Percentiles rank a stretch among this genome's conserved stretches.
phyloP scores from a whole-genome alignment of 2,329 filamentous ascomycete species.

The Graphiopsis chlorocephala region DNA sequence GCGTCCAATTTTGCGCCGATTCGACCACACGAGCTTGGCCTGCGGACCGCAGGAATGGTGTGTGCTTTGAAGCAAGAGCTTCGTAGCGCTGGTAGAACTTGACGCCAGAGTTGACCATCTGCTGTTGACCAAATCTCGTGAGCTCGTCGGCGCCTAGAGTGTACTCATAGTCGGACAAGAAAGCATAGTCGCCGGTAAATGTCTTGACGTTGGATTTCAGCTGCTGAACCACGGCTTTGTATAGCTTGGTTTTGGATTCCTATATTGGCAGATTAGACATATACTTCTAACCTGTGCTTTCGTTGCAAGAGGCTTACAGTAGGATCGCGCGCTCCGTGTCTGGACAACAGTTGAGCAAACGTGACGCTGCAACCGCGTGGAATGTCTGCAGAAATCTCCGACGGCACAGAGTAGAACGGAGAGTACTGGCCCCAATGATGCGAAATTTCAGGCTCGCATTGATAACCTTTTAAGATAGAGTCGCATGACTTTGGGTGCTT shows the following conservation, averaged over 20 bases:
- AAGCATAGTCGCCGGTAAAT: slow-evolving; percentile 64
- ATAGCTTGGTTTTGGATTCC: slow-evolving; percentile 60
- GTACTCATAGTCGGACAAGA: slow-evolving; percentile 71
- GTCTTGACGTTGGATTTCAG: slow-evolving; percentile 58
- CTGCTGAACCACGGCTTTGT: slow-evolving; percentile 61
- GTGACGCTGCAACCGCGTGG: slow-evolving; percentile 70
- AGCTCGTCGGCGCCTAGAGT: slow-evolving; percentile 67
- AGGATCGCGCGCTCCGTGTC: slow-evolving; percentile 81
- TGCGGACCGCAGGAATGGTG: slow-evolving; percentile 71
- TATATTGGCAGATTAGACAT: neutral
- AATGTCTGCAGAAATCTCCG: slow-evolving; percentile 57
- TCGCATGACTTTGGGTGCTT: slow-evolving; percentile 22
- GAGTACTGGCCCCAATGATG: slow-evolving; percentile 85
- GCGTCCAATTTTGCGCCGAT: slow-evolving; percentile 72
- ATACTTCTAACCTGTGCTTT: neutral
- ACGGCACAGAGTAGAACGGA: slow-evolving; percentile 75
- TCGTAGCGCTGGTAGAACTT: slow-evolving; percentile 74
- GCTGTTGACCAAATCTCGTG: slow-evolving; percentile 63
- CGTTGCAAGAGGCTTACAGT: slow-evolving; percentile 44
- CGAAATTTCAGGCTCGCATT: slow-evolving; percentile 60
- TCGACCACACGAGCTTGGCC: slow-evolving; percentile 68
- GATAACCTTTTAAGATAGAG: slow-evolving; percentile 51
- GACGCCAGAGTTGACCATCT: slow-evolving; percentile 71
- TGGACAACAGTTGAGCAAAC: slow-evolving; percentile 77
- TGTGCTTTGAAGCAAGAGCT: slow-evolving; percentile 54